Evolutionary conservation across 2,329 filamentous ascomycete species (phyloP).

Genomic region (Hortaea sp.): DNA sequence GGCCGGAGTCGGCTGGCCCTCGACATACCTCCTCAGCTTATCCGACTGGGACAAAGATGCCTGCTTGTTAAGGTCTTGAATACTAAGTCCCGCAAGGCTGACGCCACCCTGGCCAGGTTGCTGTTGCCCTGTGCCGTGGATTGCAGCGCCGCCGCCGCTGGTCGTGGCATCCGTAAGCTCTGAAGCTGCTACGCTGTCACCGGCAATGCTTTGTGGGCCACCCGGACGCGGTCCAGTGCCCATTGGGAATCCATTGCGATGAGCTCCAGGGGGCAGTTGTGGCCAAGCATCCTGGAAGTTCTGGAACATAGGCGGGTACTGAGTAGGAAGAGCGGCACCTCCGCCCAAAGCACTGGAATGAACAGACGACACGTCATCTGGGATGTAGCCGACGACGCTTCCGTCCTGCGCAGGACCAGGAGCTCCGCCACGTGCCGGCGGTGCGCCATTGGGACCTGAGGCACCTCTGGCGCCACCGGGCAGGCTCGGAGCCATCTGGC

Average conservation of each 20-base stretch:
- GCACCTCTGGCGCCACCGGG: background rate
- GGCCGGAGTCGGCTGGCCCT: conserved; percentile 34
- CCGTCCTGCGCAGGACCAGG: conserved; percentile 54
- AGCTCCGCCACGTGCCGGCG: background rate
- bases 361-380: conserved; percentile 92
- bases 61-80: conserved; percentile 60
- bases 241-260: conserved; percentile 39
- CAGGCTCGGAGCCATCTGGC: conserved; percentile 45
- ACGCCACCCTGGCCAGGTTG: conserved; percentile 68
- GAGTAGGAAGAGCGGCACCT: conserved; percentile 54
- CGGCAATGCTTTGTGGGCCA: conserved; percentile 58
- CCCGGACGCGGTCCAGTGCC: conserved; percentile 3
- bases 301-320: conserved; percentile 92
- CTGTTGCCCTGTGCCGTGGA: background rate
- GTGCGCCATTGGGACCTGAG: conserved; percentile 27
- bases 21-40: conserved; percentile 87
- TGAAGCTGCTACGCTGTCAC: conserved; percentile 84
- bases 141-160: conserved; percentile 53
- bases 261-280: conserved; percentile 54
- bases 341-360: conserved; percentile 73
- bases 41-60: conserved; percentile 72
- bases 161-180: conserved; percentile 80
- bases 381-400: conserved; percentile 89
- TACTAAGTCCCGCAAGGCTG: conserved; percentile 74
- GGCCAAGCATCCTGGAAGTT: conserved; percentile 90